Evolutionary conservation across 352 stramenopile species (phyloP).

Genomic region (Pythium rhizo-oryzae): DNA sequence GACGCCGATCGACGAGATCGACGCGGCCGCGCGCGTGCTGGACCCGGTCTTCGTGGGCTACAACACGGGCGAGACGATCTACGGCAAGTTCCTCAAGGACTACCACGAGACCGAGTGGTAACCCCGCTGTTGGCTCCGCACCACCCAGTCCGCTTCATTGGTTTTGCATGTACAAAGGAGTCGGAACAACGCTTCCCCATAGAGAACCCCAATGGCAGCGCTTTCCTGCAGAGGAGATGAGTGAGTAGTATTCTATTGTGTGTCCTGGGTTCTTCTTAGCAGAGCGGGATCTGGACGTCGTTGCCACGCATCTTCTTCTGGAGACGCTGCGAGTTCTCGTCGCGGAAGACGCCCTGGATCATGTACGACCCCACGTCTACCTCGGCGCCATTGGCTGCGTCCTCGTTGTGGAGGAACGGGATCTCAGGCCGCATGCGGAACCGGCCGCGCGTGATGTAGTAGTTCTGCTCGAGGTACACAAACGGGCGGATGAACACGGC

Average conservation of each 20-base stretch:
- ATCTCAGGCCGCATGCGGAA: conserved; percentile 11
- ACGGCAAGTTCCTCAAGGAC: conserved; percentile 90
- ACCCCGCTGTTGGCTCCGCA: neutral
- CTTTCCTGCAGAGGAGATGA: neutral
- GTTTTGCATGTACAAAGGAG: too few relatives aligned
- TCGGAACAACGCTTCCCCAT: neutral
- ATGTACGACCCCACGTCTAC: conserved; percentile 10
- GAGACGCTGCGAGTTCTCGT: conserved; percentile 13
- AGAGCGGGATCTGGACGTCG: conserved; percentile 22
- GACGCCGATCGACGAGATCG: conserved; percentile 98
- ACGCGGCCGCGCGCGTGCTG: conserved; percentile 94
- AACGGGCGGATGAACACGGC: conserved; percentile 33
- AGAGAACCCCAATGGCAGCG: neutral
- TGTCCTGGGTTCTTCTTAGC: conserved; percentile 3
- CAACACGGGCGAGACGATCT: conserved; percentile 64
- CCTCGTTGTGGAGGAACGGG: conserved; percentile 14
- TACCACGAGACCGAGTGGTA: conserved; percentile 92
- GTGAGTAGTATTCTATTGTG: neutral
- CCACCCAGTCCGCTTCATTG: too few relatives aligned
- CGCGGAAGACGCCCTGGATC: conserved; percentile 13
- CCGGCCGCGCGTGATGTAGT: conserved; percentile 28
- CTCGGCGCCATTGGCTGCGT: conserved; percentile 4
- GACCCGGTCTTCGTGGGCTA: conserved; percentile 94
- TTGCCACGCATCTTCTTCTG: conserved; percentile 7
- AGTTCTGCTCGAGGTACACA: conserved; percentile 35